phyloP scores from a whole-genome alignment of 495 filamentous ascomycete genomes.

The Elasticomyces elasticus region DNA sequence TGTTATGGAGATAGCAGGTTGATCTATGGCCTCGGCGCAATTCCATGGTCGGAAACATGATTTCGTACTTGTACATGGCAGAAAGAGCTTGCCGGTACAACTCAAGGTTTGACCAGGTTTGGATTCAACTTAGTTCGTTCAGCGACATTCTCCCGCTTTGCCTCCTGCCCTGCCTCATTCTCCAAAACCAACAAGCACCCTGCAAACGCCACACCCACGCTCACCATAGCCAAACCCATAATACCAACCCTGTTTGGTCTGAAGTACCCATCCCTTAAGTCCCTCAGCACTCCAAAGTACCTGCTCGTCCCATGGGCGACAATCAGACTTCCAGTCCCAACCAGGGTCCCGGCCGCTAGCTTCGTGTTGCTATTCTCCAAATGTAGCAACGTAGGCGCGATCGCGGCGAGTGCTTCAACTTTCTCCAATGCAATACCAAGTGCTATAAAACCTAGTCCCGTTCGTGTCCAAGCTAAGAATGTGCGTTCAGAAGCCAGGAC shows the following conservation, averaged over 20 bases:
- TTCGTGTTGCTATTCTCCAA: conserved; percentile 13
- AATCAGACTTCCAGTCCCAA: conserved; percentile 20
- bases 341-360: conserved; percentile 12
- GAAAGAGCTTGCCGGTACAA: too few relatives aligned
- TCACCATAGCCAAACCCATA: conserved; percentile 1
- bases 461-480: conserved; percentile 46
- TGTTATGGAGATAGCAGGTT: too few relatives aligned
- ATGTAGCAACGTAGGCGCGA: conserved; percentile 17
- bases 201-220: conserved; percentile 17
- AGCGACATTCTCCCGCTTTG: background rate
- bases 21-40: too few relatives aligned
- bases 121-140: background rate
- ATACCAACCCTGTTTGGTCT: conserved; percentile 19
- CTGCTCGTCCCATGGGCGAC: conserved; percentile 24
- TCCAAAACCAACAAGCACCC: conserved; percentile 16
- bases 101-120: background rate
- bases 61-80: too few relatives aligned
- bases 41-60: too few relatives aligned
- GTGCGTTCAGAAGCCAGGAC: conserved; percentile 47
- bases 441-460: conserved; percentile 44
- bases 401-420: conserved; percentile 18
- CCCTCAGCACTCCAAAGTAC: conserved; percentile 25
- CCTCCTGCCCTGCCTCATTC: conserved; percentile 10
- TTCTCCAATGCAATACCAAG: conserved; percentile 36
- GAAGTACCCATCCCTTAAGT: conserved; percentile 23